phyloP scores from a whole-genome alignment of 1,139 yeast species.

The Pichia sp. region DNA sequence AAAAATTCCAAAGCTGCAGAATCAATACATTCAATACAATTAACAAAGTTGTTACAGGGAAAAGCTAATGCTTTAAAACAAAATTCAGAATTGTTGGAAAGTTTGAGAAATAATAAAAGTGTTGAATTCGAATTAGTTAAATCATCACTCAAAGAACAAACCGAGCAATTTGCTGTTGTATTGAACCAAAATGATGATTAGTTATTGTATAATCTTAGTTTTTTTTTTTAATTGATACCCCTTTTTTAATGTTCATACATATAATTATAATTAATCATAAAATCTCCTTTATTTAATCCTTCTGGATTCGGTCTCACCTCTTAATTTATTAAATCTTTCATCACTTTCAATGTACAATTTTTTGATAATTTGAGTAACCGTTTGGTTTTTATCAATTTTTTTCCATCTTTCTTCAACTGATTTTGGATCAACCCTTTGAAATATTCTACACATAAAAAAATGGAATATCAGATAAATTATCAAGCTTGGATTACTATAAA shows the following conservation, averaged over 20 bases:
- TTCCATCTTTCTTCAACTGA: slow-evolving; percentile 25
- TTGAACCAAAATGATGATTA: neutral
- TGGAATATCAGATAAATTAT: slow-evolving; percentile 18
- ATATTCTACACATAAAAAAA: slow-evolving; percentile 12
- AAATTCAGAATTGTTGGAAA: slow-evolving; percentile 9
- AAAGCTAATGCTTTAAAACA: slow-evolving; percentile 3
- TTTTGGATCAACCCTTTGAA: slow-evolving; percentile 17
- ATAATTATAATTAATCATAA: neutral
- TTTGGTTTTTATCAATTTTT: slow-evolving; percentile 23
- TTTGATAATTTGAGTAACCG: slow-evolving; percentile 20
- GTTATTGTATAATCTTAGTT: neutral
- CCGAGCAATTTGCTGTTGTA: slow-evolving; percentile 2
- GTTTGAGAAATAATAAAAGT: neutral
- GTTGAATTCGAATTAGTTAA: slow-evolving; percentile 3
- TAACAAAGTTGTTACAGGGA: neutral
- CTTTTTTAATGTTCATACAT: neutral
- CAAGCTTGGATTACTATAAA: slow-evolving; percentile 19
- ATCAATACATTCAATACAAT: slow-evolving; percentile 4
- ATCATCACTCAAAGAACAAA: neutral
- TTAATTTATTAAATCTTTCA: neutral
- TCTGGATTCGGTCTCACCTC: neutral
- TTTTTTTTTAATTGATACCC: neutral
- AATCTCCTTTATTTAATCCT: neutral
- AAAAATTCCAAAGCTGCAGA: neutral
- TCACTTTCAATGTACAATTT: slow-evolving; percentile 17